Percentiles rank a stretch among this genome's conserved stretches.
Evolutionary conservation across 345 rosid species (phyloP).

Genomic region (Eucalyptus marginata): DNA sequence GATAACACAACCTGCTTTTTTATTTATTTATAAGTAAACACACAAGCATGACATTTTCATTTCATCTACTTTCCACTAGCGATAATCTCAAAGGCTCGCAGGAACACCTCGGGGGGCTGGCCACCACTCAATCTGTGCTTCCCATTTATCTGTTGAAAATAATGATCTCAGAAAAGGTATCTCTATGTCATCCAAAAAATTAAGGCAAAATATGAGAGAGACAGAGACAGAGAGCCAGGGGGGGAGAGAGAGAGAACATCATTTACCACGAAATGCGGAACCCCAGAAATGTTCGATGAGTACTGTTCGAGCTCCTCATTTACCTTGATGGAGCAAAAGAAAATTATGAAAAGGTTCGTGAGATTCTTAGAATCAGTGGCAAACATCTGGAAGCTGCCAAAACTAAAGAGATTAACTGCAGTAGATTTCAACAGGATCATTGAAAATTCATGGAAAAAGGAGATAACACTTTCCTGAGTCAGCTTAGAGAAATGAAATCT

Average conservation of each 20-base stretch:
- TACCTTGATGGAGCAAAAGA: conserved; percentile 30
- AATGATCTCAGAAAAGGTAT: not conserved
- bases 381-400: not conserved
- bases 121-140: conserved; percentile 72
- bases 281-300: conserved; percentile 52
- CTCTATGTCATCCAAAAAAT: not conserved
- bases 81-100: conserved; percentile 34
- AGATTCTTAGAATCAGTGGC: not conserved
- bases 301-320: conserved; percentile 53
- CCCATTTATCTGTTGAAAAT: conserved; percentile 58
- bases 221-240: too few relatives aligned
- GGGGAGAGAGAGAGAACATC: not conserved
- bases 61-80: not conserved
- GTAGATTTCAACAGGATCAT: not conserved
- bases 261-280: conserved; percentile 71
- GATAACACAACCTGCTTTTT: not conserved
- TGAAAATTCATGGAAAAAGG: not conserved
- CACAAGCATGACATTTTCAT: not conserved
- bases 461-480: not conserved
- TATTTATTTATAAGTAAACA: not conserved
- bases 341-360: not conserved
- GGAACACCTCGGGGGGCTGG: conserved; percentile 64
- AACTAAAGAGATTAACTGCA: not conserved
- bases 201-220: not conserved
- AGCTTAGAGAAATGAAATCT: not conserved